Evolutionary conservation across 495 filamentous ascomycete species (phyloP).

Genomic region (Podospora bellae-mahoneyi): DNA sequence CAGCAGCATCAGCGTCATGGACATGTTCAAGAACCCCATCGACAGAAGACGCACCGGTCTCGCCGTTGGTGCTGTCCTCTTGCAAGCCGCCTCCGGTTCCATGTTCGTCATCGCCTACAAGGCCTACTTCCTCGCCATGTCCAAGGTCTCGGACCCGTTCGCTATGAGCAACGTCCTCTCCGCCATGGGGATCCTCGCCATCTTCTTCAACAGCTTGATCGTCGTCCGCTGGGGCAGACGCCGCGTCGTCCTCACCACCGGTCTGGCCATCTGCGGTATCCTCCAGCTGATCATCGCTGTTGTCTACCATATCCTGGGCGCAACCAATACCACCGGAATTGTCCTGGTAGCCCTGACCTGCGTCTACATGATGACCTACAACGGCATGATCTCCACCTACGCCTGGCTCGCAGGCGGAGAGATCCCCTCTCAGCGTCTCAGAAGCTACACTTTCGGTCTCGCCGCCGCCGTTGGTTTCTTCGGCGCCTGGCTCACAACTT

Average conservation of each 20-base stretch:
- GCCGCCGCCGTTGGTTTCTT: conserved; percentile 54
- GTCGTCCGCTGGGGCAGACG: conserved; percentile 55
- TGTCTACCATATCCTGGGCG: conserved; percentile 50
- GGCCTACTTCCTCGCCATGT: conserved; percentile 66
- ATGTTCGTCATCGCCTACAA: conserved; percentile 64
- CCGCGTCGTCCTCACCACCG: conserved; percentile 50
- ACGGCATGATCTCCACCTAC: conserved; percentile 53
- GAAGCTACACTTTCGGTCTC: conserved; percentile 56
- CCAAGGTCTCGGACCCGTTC: conserved; percentile 56
- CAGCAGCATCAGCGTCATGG: conserved; percentile 40
- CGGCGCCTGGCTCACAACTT: conserved; percentile 55
- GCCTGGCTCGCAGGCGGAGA: conserved; percentile 61
- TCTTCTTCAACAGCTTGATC: conserved; percentile 52
- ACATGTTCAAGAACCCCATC: conserved; percentile 54
- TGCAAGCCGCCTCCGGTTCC: conserved; percentile 56
- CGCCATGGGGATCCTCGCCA: conserved; percentile 54
- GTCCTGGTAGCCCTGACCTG: conserved; percentile 53
- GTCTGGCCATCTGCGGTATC: conserved; percentile 52
- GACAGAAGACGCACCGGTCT: conserved; percentile 51
- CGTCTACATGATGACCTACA: conserved; percentile 57
- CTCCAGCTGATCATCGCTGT: conserved; percentile 54
- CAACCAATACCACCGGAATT: conserved; percentile 47
- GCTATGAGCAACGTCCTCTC: conserved; percentile 56
- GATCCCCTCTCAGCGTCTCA: conserved; percentile 53
- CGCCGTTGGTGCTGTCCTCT: conserved; percentile 49